Conservation (phyloP, 495 filamentous ascomycete genomes). For the Aspergillus nanangensis region DNA sequence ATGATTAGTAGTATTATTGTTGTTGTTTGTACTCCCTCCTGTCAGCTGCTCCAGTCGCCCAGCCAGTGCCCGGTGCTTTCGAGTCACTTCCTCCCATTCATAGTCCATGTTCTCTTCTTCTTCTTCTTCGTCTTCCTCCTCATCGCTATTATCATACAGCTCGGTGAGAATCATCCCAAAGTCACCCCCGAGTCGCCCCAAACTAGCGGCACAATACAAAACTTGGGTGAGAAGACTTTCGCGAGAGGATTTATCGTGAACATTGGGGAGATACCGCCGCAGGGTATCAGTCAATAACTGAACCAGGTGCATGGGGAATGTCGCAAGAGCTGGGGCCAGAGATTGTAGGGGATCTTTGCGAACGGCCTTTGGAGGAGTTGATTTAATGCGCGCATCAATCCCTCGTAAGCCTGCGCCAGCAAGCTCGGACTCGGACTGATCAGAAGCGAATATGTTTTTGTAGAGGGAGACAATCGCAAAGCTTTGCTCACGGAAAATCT, state of each 20-base stretch:
- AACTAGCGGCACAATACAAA: slow-evolving; percentile 88
- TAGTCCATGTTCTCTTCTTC: slow-evolving; percentile 37
- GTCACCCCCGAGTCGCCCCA: slow-evolving; percentile 88
- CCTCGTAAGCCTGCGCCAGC: slow-evolving; percentile 29
- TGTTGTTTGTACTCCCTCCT: slow-evolving; percentile 7
- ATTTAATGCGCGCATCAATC: slow-evolving; percentile 28
- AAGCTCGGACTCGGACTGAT: slow-evolving; percentile 32
- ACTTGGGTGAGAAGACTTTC: slow-evolving; percentile 94
- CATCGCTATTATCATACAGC: slow-evolving; percentile 54
- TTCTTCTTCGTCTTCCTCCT: slow-evolving; percentile 41
- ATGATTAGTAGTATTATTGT: neutral
- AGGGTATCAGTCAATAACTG: slow-evolving; percentile 76
- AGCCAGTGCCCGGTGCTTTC: slow-evolving; percentile 82
- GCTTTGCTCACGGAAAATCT: slow-evolving; percentile 97
- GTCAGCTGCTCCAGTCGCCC: slow-evolving; percentile 82
- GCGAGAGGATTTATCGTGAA: slow-evolving; percentile 69
- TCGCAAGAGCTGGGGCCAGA: slow-evolving; percentile 72
- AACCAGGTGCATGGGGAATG: slow-evolving; percentile 84
- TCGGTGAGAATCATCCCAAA: slow-evolving; percentile 84
- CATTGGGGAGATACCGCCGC: slow-evolving; percentile 72
- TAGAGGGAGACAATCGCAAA: slow-evolving; percentile 94
- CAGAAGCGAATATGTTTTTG: slow-evolving; percentile 74
- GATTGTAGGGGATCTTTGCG: slow-evolving; percentile 50
- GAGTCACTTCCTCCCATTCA: slow-evolving; percentile 89
- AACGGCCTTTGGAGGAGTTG: slow-evolving; percentile 13